Percentiles rank a stretch among this genome's conserved stretches.
Conservation (phyloP, 345 rosid species). For the Eucalyptus melliodora region DNA sequence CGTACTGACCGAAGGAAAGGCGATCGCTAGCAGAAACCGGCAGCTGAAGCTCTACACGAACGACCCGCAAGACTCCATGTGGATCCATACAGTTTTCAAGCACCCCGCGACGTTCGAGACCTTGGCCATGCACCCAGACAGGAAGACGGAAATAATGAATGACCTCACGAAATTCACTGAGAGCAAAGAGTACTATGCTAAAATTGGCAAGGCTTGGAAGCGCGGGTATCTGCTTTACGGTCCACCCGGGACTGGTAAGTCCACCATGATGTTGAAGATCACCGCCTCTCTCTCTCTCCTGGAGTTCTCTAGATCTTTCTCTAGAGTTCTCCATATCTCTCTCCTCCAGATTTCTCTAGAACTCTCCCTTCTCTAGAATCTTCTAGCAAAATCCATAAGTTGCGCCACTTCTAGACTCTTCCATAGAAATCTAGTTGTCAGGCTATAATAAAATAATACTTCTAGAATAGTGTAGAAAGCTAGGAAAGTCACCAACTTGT, state of each 20-base stretch:
- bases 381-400: too few relatives aligned
- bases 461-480: too few relatives aligned
- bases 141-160: neutral
- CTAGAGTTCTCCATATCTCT: too few relatives aligned
- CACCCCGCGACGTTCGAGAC: constrained; percentile 10
- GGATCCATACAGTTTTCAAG: constrained; percentile 4
- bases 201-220: constrained; percentile 5
- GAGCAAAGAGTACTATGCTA: constrained; percentile 2
- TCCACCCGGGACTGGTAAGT: constrained; percentile 12
- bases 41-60: neutral
- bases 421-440: too few relatives aligned
- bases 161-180: constrained; percentile 1
- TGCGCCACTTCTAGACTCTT: too few relatives aligned
- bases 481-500: too few relatives aligned
- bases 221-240: constrained; percentile 1
- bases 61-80: neutral
- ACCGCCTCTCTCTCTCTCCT: too few relatives aligned
- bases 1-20: neutral
- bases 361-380: too few relatives aligned
- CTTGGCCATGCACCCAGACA: constrained; percentile 1
- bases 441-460: too few relatives aligned
- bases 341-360: too few relatives aligned
- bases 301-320: too few relatives aligned
- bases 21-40: neutral
- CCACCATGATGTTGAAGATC: too few relatives aligned